These are phyloP conservation scores for Lindgomyces ingoldianus DNA, from an alignment of 495 filamentous ascomycete species.

Conservation along the genomic window DNA sequence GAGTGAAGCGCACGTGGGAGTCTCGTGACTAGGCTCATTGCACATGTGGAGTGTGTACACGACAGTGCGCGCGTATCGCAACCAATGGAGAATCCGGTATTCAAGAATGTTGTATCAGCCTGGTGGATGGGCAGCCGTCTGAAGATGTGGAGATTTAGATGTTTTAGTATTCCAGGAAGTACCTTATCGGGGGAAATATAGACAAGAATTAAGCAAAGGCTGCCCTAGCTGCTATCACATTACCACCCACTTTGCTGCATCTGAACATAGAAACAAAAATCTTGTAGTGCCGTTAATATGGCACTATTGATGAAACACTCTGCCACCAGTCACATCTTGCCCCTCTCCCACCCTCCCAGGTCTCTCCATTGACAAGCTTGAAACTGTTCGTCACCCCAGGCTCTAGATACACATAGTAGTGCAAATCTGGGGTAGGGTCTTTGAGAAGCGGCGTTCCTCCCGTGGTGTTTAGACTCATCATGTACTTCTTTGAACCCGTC, in stretches of 20 bases:
- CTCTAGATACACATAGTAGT: slow-evolving; percentile 28
- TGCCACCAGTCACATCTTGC: slow-evolving; percentile 35
- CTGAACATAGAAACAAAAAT: too few relatives aligned
- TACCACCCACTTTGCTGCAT: too few relatives aligned
- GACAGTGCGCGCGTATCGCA: background rate
- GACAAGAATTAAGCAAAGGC: too few relatives aligned
- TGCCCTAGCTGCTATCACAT: too few relatives aligned
- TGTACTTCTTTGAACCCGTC: background rate
- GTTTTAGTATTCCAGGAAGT: too few relatives aligned
- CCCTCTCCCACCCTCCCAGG: slow-evolving; percentile 36
- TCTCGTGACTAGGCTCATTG: too few relatives aligned
- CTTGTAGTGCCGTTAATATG: slow-evolving; percentile 24
- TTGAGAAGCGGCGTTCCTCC: slow-evolving; percentile 21
- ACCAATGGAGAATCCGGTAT: background rate
- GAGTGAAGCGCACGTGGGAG: too few relatives aligned
- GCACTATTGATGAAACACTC: slow-evolving; percentile 25
- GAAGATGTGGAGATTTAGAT: too few relatives aligned
- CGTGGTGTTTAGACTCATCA: slow-evolving; percentile 34
- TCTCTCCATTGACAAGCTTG: slow-evolving; percentile 28
- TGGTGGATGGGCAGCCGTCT: too few relatives aligned
- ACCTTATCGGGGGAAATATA: too few relatives aligned
- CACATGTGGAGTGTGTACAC: too few relatives aligned
- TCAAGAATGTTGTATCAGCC: too few relatives aligned
- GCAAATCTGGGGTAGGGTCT: slow-evolving; percentile 17
- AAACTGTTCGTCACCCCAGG: slow-evolving; percentile 35